Percentiles rank a stretch among this genome's conserved stretches.
phyloP scores from a whole-genome alignment of 352 stramenopile species.

The Sclerospora graminicola region DNA sequence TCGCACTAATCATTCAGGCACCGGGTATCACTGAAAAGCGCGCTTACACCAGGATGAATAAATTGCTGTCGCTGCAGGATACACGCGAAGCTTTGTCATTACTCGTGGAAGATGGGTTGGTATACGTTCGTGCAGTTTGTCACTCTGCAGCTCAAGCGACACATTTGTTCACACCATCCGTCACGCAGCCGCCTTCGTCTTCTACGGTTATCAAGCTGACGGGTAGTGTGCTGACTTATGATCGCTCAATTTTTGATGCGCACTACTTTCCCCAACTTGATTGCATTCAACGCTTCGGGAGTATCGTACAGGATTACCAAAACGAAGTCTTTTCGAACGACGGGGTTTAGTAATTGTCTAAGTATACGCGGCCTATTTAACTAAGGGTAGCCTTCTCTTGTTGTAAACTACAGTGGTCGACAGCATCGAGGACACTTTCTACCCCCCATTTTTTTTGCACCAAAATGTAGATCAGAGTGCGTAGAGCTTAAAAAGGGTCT shows the following conservation, averaged over 20 bases:
- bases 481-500: too few relatives aligned
- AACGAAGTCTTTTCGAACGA: constrained; percentile 30
- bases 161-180: constrained; percentile 23
- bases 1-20: constrained; percentile 38
- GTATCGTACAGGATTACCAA: constrained; percentile 63
- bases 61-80: constrained; percentile 60
- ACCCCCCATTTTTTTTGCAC: too few relatives aligned
- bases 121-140: constrained; percentile 42
- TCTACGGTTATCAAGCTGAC: constrained; percentile 30
- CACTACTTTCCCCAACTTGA: constrained; percentile 75
- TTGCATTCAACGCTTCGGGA: constrained; percentile 73
- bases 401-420: too few relatives aligned
- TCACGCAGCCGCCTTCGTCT: constrained; percentile 3
- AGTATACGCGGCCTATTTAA: constrained; percentile 1
- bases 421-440: too few relatives aligned
- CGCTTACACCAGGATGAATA: constrained; percentile 41
- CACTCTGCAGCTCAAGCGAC: constrained; percentile 1
- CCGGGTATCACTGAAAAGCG: constrained; percentile 55
- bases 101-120: constrained; percentile 58
- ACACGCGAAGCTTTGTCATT: constrained; percentile 56
- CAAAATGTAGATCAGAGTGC: too few relatives aligned
- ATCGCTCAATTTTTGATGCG: constrained; percentile 34
- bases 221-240: constrained; percentile 33
- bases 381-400: too few relatives aligned
- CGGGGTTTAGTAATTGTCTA: constrained; percentile 1